phyloP scores from a whole-genome alignment of 192 early-diverging fungal species.

The Lobosporangium transversale region DNA sequence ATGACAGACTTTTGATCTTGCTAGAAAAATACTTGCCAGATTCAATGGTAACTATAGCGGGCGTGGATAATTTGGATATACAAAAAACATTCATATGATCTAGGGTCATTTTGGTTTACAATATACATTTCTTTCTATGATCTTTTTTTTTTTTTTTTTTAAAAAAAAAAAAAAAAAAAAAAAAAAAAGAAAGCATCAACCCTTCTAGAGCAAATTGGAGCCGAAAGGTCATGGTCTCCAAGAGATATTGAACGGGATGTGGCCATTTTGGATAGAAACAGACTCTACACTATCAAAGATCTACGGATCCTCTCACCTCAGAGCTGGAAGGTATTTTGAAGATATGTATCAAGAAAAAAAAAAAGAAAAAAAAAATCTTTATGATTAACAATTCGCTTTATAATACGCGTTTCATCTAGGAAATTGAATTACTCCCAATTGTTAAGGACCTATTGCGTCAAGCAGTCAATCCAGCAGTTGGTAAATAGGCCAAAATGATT shows the following conservation, averaged over 20 bases:
- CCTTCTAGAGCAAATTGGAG: conserved; percentile 59
- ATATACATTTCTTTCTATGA: no score
- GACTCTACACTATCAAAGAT: conserved; percentile 59
- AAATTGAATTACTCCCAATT: conserved; percentile 55
- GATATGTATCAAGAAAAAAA: background rate
- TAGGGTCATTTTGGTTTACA: no score
- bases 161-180: background rate
- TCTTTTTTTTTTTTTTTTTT: no score
- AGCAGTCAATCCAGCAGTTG: conserved; percentile 50
- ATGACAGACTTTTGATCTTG: no score
- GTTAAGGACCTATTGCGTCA: conserved; percentile 61
- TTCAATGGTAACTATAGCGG: conserved; percentile 31
- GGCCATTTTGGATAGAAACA: conserved; percentile 53
- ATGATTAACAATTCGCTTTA: background rate
- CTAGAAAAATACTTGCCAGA: conserved; percentile 41
- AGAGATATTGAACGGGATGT: conserved; percentile 60
- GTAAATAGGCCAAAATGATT: conserved; percentile 18
- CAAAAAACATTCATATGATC: background rate
- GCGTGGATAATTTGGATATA: background rate
- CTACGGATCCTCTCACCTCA: conserved; percentile 58
- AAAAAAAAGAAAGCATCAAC: conserved; percentile 56
- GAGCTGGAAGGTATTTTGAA: conserved; percentile 61
- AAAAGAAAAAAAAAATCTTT: background rate
- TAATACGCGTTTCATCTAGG: no score
- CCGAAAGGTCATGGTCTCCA: conserved; percentile 58